Percentiles rank a stretch among this genome's conserved stretches.
phyloP scores from a whole-genome alignment of 2,329 filamentous ascomycete species.

The Didymosphaeria variabile region DNA sequence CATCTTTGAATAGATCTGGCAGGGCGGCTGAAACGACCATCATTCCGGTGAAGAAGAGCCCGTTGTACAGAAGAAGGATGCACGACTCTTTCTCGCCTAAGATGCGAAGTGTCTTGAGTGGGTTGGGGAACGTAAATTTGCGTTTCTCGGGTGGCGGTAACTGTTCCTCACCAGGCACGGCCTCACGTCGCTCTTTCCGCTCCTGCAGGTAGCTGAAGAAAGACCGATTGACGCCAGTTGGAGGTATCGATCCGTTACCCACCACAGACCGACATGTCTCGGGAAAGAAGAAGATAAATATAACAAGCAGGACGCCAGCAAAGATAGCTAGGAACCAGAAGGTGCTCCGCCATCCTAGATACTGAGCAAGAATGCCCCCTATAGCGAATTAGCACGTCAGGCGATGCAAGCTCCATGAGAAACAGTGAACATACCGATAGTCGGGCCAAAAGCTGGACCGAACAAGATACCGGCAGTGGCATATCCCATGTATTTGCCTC shows the following conservation, averaged over 20 bases:
- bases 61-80: slow-evolving; percentile 43
- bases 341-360: slow-evolving; percentile 51
- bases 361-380: slow-evolving; percentile 31
- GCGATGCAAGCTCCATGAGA: background rate
- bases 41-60: slow-evolving; percentile 45
- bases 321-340: slow-evolving; percentile 56
- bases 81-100: slow-evolving; percentile 43
- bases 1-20: slow-evolving; percentile 37
- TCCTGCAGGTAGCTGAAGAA: slow-evolving; percentile 40
- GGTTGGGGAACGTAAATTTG: slow-evolving; percentile 38
- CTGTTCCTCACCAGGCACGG: background rate
- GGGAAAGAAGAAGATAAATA: slow-evolving; percentile 51
- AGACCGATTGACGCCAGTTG: slow-evolving; percentile 43
- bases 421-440: slow-evolving; percentile 39
- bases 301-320: slow-evolving; percentile 46
- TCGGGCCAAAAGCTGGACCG: slow-evolving; percentile 45
- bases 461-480: slow-evolving; percentile 61
- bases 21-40: slow-evolving; percentile 40
- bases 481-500: slow-evolving; percentile 77
- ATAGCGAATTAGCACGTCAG: background rate
- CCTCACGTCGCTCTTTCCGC: slow-evolving; percentile 29
- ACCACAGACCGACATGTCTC: slow-evolving; percentile 57
- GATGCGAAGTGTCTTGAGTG: slow-evolving; percentile 38
- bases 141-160: slow-evolving; percentile 19
- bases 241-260: slow-evolving; percentile 50